Percentiles rank a stretch among this genome's conserved stretches.
Conservation (phyloP, 305 asterid species). For the Fraxinus sp. region DNA sequence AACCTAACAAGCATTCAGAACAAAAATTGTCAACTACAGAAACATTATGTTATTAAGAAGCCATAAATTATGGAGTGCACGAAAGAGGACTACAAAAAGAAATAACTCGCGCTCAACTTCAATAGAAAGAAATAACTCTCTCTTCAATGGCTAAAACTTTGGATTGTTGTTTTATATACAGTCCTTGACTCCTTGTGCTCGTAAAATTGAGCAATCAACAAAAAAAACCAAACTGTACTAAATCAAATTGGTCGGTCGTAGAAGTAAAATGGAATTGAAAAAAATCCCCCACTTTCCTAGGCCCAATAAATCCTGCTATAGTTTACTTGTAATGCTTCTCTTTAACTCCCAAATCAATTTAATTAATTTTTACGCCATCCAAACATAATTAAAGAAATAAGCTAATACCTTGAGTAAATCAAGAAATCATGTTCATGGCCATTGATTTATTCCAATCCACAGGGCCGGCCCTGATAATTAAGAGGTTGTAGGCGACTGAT, state of each 20-base stretch:
- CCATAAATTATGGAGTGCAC: not conserved
- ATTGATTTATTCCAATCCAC: no score
- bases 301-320: no score
- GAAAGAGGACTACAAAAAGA: not conserved
- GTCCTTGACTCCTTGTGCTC: not conserved
- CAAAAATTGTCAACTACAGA: not conserved
- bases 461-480: no score
- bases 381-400: no score
- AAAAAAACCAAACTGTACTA: no score
- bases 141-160: constrained; percentile 61
- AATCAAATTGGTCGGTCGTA: constrained; percentile 19
- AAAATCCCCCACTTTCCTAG: no score
- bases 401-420: no score
- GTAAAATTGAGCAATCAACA: not conserved
- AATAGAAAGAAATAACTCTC: constrained; percentile 59
- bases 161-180: constrained; percentile 20
- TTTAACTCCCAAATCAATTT: no score
- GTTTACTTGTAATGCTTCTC: no score
- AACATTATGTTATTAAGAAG: not conserved
- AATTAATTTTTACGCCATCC: no score
- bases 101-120: constrained; percentile 94
- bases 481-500: no score
- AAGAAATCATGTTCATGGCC: no score
- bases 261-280: not conserved
- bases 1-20: constrained; percentile 14